Evolutionary conservation across 768 basidiomycete genomes (phyloP), one percentile per base, ranked within the genome.

Genomic region (Kwoniella bestiolae): DNA sequence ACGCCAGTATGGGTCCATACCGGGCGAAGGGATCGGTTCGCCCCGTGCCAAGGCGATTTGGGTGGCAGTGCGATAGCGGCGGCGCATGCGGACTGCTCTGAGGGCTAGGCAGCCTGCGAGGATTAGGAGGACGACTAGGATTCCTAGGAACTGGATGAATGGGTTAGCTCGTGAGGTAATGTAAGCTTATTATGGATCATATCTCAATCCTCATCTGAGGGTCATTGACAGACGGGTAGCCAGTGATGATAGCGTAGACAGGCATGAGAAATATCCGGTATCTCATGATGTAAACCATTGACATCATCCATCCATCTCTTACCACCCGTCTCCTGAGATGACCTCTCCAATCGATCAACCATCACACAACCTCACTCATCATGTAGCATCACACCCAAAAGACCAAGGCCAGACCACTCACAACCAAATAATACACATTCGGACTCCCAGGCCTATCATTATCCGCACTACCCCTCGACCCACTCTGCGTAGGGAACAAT

Each of bases 381-480:
- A n/a, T n/a, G n/a, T n/a, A n/a, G 26, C 35, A 26, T 56, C 16
- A 26, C n/a, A 12, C 8, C 14, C 8, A 31, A 21, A 26, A 21
- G 21, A 9, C 56, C n/a, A 41, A 14, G 9, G 14, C 34, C 7
- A 29, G 38, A 23, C 2, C 14, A 76, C 75, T 67, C 55, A 77
- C 76, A 16, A 77, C 76, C 31, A 77, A 66, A 56, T 77, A 77
- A 44, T 77, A 77, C 0, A 74, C 70, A 38, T 72, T 77, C 18
- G 73, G 63, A n/a, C 56, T 57, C 5, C 60, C 44, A 16, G 52
- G 47, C 12, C 23, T 64, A 8, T 29, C 35, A 55, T 49, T 56
- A 28, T 58, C 38, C 5, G 21, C 51, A 28, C 63, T 35, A 16
- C 45, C 44, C 6, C 31, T 23, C 11, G 38, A 31, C 4, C 63